phyloP scores from a whole-genome alignment of 2,329 filamentous ascomycete species.

The Apiospora marii region DNA sequence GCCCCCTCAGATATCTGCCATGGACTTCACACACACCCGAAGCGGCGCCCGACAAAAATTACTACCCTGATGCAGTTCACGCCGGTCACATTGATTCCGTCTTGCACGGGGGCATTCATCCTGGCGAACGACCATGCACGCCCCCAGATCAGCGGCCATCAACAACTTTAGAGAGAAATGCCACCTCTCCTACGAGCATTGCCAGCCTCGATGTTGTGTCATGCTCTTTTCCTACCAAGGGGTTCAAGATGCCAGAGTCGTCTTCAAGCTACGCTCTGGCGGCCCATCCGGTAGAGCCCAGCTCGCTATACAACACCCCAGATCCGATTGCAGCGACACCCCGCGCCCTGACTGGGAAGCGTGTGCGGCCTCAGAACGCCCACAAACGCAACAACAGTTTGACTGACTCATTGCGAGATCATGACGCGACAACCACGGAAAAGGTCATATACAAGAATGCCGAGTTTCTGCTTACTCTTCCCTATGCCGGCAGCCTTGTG shows the following conservation, averaged over 20 bases:
- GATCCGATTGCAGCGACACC: constrained; percentile 66
- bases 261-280: constrained; percentile 53
- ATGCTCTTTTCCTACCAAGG: constrained; percentile 68
- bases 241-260: constrained; percentile 48
- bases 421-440: constrained; percentile 53
- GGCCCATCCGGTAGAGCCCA: constrained; percentile 65
- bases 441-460: constrained; percentile 60
- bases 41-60: constrained; percentile 46
- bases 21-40: constrained; percentile 43
- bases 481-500: constrained; percentile 84
- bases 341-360: constrained; percentile 64
- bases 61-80: constrained; percentile 55
- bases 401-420: constrained; percentile 83
- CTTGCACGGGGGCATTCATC: constrained; percentile 40
- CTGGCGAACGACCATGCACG: constrained; percentile 52
- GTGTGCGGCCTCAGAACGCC: constrained; percentile 61
- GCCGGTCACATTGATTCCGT: constrained; percentile 58
- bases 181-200: constrained; percentile 63
- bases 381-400: constrained; percentile 91
- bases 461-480: constrained; percentile 67
- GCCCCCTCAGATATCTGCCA: constrained; percentile 53
- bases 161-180: constrained; percentile 41
- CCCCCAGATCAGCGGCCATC: constrained; percentile 47
- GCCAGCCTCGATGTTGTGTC: constrained; percentile 68
- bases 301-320: constrained; percentile 52